Evolutionary conservation across 805 yeast genomes (phyloP).

Genomic region (Starmerella tilneyi): DNA sequence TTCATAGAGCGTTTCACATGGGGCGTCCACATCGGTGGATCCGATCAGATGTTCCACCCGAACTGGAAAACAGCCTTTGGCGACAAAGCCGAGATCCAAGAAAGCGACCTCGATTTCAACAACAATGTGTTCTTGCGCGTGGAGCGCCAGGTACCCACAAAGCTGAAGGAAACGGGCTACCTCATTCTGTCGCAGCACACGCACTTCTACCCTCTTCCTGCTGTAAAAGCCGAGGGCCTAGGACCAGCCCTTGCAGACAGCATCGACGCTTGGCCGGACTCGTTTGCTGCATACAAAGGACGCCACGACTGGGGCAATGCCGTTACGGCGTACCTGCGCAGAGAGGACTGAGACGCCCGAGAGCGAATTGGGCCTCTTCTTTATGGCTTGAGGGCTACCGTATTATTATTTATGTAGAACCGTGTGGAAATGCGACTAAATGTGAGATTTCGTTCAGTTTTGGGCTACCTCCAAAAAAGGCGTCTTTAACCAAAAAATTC

Average conservation of each 20-base stretch:
- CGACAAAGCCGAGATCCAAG: constrained; percentile 1
- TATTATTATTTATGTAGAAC: not conserved
- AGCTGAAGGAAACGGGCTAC: constrained; percentile 41
- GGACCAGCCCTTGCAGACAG: constrained; percentile 49
- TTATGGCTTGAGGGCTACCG: no score
- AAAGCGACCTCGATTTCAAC: constrained; percentile 31
- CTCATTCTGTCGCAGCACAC: constrained; percentile 47
- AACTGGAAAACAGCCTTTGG: constrained; percentile 34
- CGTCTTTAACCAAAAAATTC: no score
- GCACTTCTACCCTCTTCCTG: constrained; percentile 42
- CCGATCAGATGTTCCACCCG: constrained; percentile 38
- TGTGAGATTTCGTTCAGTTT: no score
- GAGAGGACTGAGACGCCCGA: not conserved
- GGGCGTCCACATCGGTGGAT: constrained; percentile 44
- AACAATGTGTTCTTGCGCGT: constrained; percentile 43
- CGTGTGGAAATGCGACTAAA: no score
- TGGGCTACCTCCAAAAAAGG: no score
- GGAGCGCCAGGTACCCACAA: constrained; percentile 49
- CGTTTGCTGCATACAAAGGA: constrained; percentile 19
- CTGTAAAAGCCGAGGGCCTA: constrained; percentile 38
- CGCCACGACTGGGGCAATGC: constrained; percentile 17
- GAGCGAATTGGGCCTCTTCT: no score
- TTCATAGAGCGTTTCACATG: constrained; percentile 58
- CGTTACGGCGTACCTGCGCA: constrained; percentile 13
- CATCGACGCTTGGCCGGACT: constrained; percentile 35